phyloP scores from a whole-genome alignment of 345 rosid species.

The Passiflora organensis region DNA sequence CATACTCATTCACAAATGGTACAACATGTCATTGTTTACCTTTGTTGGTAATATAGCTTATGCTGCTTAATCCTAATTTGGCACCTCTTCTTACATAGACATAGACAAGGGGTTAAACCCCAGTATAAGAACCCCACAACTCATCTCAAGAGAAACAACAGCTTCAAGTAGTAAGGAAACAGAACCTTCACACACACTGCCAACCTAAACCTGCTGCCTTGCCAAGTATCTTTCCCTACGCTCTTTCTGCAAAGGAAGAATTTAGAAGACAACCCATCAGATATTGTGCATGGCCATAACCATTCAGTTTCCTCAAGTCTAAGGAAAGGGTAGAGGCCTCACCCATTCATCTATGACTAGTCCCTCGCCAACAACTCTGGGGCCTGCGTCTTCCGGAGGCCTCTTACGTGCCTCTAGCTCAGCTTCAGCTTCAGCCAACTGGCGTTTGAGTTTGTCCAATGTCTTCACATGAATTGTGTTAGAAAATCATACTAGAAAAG shows the following conservation, averaged over 20 bases:
- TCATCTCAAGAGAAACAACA: too few species aligned
- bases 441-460: conserved; percentile 27
- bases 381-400: conserved; percentile 23
- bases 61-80: too few species aligned
- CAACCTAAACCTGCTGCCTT: conserved; percentile 29
- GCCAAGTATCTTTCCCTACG: conserved; percentile 31
- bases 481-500: too few species aligned
- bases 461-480: conserved; percentile 9
- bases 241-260: conserved; percentile 20
- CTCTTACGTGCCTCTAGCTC: conserved; percentile 28
- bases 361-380: conserved; percentile 25
- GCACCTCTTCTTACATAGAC: too few species aligned
- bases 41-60: too few species aligned
- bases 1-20: too few species aligned
- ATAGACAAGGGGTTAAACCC: too few species aligned
- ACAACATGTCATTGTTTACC: too few species aligned
- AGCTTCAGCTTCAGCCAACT: conserved; percentile 28
- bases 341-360: conserved; percentile 36
- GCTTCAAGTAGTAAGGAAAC: neutral
- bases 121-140: too few species aligned
- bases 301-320: neutral
- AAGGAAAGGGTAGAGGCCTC: neutral
- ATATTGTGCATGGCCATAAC: neutral
- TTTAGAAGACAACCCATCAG: neutral
- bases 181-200: conserved; percentile 29